Evolutionary conservation across 208 protist species (phyloP).

Genomic region (Novymonas esmeraldas): DNA sequence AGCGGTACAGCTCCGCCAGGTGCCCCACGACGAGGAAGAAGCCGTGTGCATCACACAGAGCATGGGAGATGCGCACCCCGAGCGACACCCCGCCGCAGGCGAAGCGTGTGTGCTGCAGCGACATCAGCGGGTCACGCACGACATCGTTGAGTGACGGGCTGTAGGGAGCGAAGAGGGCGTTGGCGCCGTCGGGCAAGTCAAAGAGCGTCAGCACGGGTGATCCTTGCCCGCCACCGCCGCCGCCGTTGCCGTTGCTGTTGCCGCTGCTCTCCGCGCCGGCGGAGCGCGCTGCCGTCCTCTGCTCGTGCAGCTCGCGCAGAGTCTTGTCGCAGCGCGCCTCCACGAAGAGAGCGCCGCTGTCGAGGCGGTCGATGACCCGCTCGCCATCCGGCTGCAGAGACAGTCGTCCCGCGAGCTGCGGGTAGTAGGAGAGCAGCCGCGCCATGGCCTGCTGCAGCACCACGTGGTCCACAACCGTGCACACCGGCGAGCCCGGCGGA

Average conservation of each 20-base stretch:
- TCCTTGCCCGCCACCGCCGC: background rate
- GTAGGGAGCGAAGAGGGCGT: constrained; percentile 33
- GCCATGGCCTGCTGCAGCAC: constrained; percentile 19
- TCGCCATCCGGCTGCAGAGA: constrained; percentile 19
- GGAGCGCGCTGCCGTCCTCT: background rate
- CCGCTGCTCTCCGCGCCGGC: background rate
- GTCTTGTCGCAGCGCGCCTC: constrained; percentile 15
- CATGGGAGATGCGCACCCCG: constrained; percentile 31
- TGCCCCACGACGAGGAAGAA: constrained; percentile 26
- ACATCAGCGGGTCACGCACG: constrained; percentile 12
- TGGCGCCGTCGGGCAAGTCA: constrained; percentile 25
- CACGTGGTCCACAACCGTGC: too few relatives aligned
- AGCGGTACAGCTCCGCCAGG: constrained; percentile 19
- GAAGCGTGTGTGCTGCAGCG: constrained; percentile 38
- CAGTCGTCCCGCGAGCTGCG: constrained; percentile 19
- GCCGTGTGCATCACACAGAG: constrained; percentile 25
- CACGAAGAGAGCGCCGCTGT: constrained; percentile 20
- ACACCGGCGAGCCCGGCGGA: too few relatives aligned
- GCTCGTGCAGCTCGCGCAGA: constrained; percentile 10
- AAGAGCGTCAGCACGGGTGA: constrained; percentile 16
- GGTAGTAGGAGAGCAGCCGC: constrained; percentile 26
- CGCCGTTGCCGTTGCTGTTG: too few relatives aligned
- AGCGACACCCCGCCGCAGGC: constrained; percentile 32
- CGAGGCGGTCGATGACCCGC: constrained; percentile 9
- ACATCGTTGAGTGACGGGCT: constrained; percentile 7